Evolutionary conservation across 192 early-diverging fungal genomes (phyloP).

Genomic region (Coemansia sp.): DNA sequence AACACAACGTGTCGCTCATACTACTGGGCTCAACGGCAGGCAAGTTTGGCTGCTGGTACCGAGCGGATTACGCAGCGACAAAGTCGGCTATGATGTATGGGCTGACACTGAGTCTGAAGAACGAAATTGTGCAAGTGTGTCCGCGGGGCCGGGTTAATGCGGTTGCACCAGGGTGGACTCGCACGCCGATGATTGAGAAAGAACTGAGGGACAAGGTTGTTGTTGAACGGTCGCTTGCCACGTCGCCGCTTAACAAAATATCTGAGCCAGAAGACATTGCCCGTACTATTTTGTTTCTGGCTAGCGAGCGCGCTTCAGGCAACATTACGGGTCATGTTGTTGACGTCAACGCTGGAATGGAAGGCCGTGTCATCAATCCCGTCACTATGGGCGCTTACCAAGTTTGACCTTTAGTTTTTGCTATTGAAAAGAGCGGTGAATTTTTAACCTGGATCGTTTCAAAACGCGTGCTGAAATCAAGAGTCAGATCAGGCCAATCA

Average conservation of each 20-base stretch:
- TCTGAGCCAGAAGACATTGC: slow-evolving; percentile 60
- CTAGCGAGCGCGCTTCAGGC: slow-evolving; percentile 44
- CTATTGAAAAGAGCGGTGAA: neutral
- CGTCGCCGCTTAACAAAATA: slow-evolving; percentile 59
- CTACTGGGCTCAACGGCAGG: slow-evolving; percentile 58
- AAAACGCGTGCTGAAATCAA: too few relatives aligned
- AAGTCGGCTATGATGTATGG: slow-evolving; percentile 61
- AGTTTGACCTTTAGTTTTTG: neutral
- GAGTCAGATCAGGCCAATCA: too few relatives aligned
- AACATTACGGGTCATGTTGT: slow-evolving; percentile 61
- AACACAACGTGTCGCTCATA: slow-evolving; percentile 37
- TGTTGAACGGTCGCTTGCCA: slow-evolving; percentile 58
- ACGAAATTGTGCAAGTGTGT: slow-evolving; percentile 60
- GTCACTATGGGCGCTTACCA: neutral
- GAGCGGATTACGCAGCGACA: slow-evolving; percentile 55
- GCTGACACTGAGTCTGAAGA: slow-evolving; percentile 52
- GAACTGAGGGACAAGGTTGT: slow-evolving; percentile 51
- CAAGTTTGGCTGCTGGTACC: slow-evolving; percentile 60
- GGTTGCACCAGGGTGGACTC: slow-evolving; percentile 55
- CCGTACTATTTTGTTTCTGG: slow-evolving; percentile 55
- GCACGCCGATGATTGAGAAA: slow-evolving; percentile 61
- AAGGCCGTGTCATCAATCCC: slow-evolving; percentile 26
- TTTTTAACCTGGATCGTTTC: too few relatives aligned
- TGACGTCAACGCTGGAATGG: slow-evolving; percentile 63
- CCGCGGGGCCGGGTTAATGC: slow-evolving; percentile 57